A percentile compares a stretch with the other conserved stretches of the same genome.
Conservation (phyloP, 2,329 filamentous ascomycete species). For the Myriangium duriaei region DNA sequence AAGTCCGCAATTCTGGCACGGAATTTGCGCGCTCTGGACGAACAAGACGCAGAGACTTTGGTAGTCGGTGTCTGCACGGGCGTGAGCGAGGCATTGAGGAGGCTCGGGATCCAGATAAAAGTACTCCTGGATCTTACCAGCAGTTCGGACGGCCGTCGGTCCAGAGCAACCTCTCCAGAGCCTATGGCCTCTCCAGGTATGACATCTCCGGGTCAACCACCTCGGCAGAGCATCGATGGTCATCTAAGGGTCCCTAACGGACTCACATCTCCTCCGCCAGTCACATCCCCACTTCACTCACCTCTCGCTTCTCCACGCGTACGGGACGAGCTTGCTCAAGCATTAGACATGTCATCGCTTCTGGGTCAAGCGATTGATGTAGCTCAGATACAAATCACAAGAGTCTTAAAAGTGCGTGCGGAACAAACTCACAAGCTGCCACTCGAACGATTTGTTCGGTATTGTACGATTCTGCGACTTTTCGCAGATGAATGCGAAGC, state of each 20-base stretch:
- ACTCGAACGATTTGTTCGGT: conserved; percentile 60
- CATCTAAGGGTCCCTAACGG: conserved; percentile 21
- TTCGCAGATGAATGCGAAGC: conserved; percentile 82
- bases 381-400: conserved; percentile 60
- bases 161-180: conserved; percentile 23
- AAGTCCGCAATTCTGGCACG: conserved; percentile 80
- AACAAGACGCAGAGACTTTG: conserved; percentile 73
- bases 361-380: conserved; percentile 70
- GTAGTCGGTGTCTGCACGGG: conserved; percentile 73
- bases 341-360: conserved; percentile 64
- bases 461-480: conserved; percentile 69
- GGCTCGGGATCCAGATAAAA: conserved; percentile 83
- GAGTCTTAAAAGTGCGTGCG: conserved; percentile 62
- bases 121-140: conserved; percentile 90
- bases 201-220: too few relatives aligned
- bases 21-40: conserved; percentile 72
- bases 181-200: conserved; percentile 28
- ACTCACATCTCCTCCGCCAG: conserved; percentile 8
- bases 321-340: conserved; percentile 65
- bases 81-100: conserved; percentile 73
- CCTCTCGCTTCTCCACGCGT: conserved; percentile 14
- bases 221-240: conserved; percentile 31
- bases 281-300: conserved; percentile 2
- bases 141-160: conserved; percentile 40
- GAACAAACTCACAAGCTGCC: conserved; percentile 60